Conservation (phyloP, 1,139 yeast genomes). For the Suhomyces atakaporum region DNA sequence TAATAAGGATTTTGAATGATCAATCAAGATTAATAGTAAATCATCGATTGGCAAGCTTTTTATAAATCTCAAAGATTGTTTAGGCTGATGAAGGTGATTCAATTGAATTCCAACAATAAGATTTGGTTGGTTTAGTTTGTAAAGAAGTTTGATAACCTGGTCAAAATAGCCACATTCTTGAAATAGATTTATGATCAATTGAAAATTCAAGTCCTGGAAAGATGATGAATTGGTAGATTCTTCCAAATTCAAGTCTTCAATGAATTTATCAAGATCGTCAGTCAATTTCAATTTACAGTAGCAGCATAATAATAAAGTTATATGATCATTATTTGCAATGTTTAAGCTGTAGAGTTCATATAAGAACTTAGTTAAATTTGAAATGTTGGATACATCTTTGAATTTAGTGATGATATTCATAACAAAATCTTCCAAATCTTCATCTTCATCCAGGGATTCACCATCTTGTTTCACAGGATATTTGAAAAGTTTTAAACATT, state of each 20-base stretch:
- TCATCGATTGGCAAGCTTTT: slow-evolving; percentile 77
- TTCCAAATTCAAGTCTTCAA: slow-evolving; percentile 42
- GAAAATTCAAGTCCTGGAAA: slow-evolving; percentile 60
- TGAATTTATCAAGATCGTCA: slow-evolving; percentile 59
- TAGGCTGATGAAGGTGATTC: slow-evolving; percentile 64
- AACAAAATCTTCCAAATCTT: slow-evolving; percentile 52
- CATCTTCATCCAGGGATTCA: slow-evolving; percentile 15
- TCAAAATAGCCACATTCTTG: slow-evolving; percentile 73
- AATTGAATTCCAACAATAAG: slow-evolving; percentile 77
- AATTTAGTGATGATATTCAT: slow-evolving; percentile 80
- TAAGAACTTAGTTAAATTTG: slow-evolving; percentile 64
- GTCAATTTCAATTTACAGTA: slow-evolving; percentile 75
- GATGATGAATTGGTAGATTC: slow-evolving; percentile 17
- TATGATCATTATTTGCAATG: slow-evolving; percentile 72
- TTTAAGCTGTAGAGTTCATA: slow-evolving; percentile 53
- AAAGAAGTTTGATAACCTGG: slow-evolving; percentile 72
- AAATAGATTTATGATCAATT: slow-evolving; percentile 69
- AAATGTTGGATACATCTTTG: slow-evolving; percentile 79
- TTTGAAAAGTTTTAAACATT: slow-evolving; percentile 31
- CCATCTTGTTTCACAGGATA: neutral
- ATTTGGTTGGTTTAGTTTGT: slow-evolving; percentile 71
- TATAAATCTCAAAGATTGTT: slow-evolving; percentile 65
- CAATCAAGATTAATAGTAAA: slow-evolving; percentile 66
- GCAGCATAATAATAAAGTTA: slow-evolving; percentile 78
- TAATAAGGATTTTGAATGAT: slow-evolving; percentile 65